Conservation (phyloP, 305 asterid genomes). For the Coffea humblotiana region DNA sequence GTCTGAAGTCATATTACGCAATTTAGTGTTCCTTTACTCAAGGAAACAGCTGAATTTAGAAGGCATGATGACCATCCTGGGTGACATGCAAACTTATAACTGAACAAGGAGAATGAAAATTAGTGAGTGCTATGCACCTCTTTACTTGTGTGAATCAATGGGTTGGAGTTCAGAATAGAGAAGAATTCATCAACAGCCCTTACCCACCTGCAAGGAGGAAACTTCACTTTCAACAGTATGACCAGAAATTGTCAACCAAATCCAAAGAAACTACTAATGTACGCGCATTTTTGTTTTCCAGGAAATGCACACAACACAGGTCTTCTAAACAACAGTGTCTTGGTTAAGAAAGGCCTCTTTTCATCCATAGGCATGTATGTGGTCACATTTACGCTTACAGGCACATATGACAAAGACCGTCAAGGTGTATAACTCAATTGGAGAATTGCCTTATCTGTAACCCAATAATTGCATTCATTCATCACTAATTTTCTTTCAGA, state of each 20-base stretch:
- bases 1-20: neutral
- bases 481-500: neutral
- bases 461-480: neutral
- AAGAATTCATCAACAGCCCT: conserved; percentile 91
- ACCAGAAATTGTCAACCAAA: neutral
- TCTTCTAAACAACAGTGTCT: neutral
- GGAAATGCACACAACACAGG: neutral
- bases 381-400: neutral
- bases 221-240: neutral
- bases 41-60: neutral
- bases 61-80: neutral
- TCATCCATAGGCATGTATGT: neutral
- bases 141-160: conserved; percentile 47
- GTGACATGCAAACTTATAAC: neutral
- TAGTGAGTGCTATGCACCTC: conserved; percentile 37
- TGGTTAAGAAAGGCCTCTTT: neutral
- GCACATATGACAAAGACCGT: neutral
- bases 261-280: neutral
- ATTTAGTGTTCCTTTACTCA: neutral
- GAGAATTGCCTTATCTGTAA: neutral
- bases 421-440: neutral
- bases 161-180: conserved; percentile 60
- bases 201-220: conserved; percentile 74
- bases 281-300: neutral
- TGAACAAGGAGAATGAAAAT: neutral